Base-by-base conservation (phyloP, 768 basidiomycete genomes). In the Royoungia palumana region DNA sequence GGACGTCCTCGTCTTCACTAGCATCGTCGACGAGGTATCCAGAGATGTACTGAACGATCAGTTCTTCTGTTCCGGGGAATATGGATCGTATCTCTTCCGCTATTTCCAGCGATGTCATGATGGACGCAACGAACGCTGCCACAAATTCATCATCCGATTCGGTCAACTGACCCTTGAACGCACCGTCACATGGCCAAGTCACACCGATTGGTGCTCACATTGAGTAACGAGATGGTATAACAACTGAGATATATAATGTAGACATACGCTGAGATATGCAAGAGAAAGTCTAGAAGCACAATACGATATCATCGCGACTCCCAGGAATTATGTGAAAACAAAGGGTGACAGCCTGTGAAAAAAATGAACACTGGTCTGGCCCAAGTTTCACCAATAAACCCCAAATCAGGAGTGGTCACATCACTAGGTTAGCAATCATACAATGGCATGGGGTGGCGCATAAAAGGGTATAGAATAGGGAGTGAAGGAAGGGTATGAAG, bases 21-120 rank as follows among this genome's bases (percentile, higher is more conserved):
- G 89, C 88, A 64, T 94, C 90, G 65, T 92, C 90, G 46, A 92
- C 81, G 24, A 93, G 81, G 62, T 89, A 90, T 35, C 90, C 90
- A n/a, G 87, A 75, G 25, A 94, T 78, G 62, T 93, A 94, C 51
- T 91, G 85, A 5, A 92, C 83, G 53, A 93, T 78, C 53, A 89
- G 78, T 63, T 93, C 90, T 59, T 94, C 91, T 2, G 88, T 84
- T 9, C 81, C 88, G 1, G 87, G 87, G 47, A 90, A 78, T 36
- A 67, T 72, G 10, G 71, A 68, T 24, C 87, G 79, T 52, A 91
- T 89, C 63, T 88, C 84, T 65, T 88, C 82, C 17, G 88, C 87
- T 56, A 91, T 85, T 58, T 89, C 85, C 51, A 81, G 76, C 36
- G 82, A 79, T 40, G 84, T 81, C 85, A 87, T 87, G 34, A 28